A percentile compares a stretch with the other conserved stretches of the same genome.
Evolutionary conservation across 768 basidiomycete genomes (phyloP).

Genomic region (Russula sp.): DNA sequence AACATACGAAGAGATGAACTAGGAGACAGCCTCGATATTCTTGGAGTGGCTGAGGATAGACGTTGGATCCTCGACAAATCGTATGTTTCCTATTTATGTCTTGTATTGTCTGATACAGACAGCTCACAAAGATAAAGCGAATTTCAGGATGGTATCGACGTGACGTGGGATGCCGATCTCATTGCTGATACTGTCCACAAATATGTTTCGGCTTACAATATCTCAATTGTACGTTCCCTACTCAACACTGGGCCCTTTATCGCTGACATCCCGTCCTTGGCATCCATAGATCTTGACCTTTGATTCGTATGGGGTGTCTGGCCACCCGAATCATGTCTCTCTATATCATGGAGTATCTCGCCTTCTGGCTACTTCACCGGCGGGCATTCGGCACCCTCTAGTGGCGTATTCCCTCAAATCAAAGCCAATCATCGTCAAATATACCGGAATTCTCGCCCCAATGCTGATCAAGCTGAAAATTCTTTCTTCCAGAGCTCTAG

Average conservation of each 20-base stretch:
- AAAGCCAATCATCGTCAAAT: conserved; percentile 57
- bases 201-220: conserved; percentile 57
- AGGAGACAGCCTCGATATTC: conserved; percentile 55
- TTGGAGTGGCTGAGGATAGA: conserved; percentile 57
- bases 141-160: conserved; percentile 72
- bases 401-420: conserved; percentile 60
- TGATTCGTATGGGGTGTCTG: conserved; percentile 71
- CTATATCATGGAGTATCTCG: conserved; percentile 55
- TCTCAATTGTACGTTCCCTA: conserved; percentile 53
- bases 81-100: conserved; percentile 39
- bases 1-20: conserved; percentile 57
- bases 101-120: conserved; percentile 20
- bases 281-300: conserved; percentile 75
- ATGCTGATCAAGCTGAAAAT: conserved; percentile 50
- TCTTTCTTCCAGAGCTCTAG: conserved; percentile 21
- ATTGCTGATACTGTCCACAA: conserved; percentile 58
- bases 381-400: conserved; percentile 28
- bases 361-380: conserved; percentile 37
- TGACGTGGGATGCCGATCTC: conserved; percentile 56
- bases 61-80: conserved; percentile 66
- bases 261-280: conserved; percentile 29
- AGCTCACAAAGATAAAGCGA: conserved; percentile 42
- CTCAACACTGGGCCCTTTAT: not conserved
- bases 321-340: conserved; percentile 83
- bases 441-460: conserved; percentile 53